Evolutionary conservation across 2,329 filamentous ascomycete species (phyloP).

Genomic region (Fusarium armeniacum): DNA sequence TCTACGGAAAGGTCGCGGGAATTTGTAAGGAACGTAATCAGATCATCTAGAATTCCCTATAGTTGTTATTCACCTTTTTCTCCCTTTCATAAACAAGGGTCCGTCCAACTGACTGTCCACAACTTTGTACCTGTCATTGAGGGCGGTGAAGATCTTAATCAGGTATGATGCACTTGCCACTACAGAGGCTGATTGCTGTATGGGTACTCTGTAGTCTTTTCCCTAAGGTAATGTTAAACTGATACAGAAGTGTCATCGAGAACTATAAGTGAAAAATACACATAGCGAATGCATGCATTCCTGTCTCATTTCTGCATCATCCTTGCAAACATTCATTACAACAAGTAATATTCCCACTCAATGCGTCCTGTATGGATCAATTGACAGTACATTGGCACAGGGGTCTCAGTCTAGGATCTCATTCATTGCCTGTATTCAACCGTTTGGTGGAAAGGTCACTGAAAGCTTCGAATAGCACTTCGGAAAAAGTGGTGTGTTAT

Average conservation of each 20-base stretch:
- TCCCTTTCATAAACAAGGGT: conserved; percentile 22
- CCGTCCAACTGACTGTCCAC: neutral
- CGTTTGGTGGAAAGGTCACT: conserved; percentile 11
- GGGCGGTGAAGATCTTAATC: conserved; percentile 43
- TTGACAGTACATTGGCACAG: conserved; percentile 34
- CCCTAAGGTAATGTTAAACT: conserved; percentile 19
- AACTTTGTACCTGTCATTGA: conserved; percentile 20
- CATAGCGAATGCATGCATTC: neutral
- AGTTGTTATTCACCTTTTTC: conserved; percentile 17
- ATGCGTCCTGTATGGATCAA: conserved; percentile 39
- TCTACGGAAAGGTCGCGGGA: conserved; percentile 43
- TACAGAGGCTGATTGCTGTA: conserved; percentile 7
- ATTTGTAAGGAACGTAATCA: conserved; percentile 45
- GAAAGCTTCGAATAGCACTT: conserved; percentile 31
- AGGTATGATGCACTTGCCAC: conserved; percentile 22
- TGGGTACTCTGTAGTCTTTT: neutral
- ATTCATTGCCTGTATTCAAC: conserved; percentile 28
- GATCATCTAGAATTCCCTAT: conserved; percentile 37
- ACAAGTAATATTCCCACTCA: conserved; percentile 48
- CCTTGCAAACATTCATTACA: conserved; percentile 36
- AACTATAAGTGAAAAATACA: conserved; percentile 6
- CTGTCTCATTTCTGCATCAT: conserved; percentile 9
- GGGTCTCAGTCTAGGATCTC: conserved; percentile 31
- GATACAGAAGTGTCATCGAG: conserved; percentile 30
- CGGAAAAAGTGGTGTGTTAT: conserved; percentile 32